Percentiles rank a stretch among this genome's conserved stretches.
phyloP scores from a whole-genome alignment of 2,329 filamentous ascomycete species.

The Lanzia echinophila region DNA sequence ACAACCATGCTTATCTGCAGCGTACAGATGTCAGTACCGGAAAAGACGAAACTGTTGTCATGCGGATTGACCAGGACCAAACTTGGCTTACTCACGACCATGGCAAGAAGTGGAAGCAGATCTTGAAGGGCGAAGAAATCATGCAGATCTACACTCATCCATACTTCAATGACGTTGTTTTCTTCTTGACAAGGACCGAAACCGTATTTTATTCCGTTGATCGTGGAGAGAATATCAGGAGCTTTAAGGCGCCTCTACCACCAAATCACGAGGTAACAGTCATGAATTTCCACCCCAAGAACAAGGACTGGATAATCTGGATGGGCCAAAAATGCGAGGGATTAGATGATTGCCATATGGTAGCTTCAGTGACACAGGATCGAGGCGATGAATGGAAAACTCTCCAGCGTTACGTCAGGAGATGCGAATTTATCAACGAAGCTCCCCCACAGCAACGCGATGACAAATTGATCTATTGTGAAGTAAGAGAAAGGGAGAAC shows the following conservation, averaged over 20 bases:
- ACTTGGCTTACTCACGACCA: slow-evolving; percentile 77
- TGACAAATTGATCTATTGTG: slow-evolving; percentile 47
- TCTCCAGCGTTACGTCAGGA: slow-evolving; percentile 65
- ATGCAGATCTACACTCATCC: slow-evolving; percentile 67
- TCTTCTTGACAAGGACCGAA: slow-evolving; percentile 64
- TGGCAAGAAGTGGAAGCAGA: slow-evolving; percentile 75
- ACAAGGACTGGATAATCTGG: slow-evolving; percentile 91
- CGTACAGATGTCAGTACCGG: slow-evolving; percentile 56
- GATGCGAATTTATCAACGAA: slow-evolving; percentile 80
- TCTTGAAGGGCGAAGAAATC: slow-evolving; percentile 64
- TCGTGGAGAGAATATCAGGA: slow-evolving; percentile 65
- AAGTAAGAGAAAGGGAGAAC: slow-evolving; percentile 55
- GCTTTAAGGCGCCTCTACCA: slow-evolving; percentile 63
- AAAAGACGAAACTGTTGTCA: slow-evolving; percentile 66
- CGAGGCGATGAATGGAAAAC: slow-evolving; percentile 75
- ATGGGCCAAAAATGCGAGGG: slow-evolving; percentile 64
- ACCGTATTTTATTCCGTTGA: slow-evolving; percentile 78
- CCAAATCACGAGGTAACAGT: slow-evolving; percentile 36
- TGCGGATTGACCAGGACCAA: slow-evolving; percentile 35
- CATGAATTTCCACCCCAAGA: slow-evolving; percentile 73
- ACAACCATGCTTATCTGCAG: slow-evolving; percentile 70
- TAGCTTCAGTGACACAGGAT: slow-evolving; percentile 72
- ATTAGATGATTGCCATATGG: slow-evolving; percentile 54
- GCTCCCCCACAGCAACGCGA: slow-evolving; percentile 47
- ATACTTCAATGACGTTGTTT: slow-evolving; percentile 79